These are phyloP conservation scores for Phytophthora crassamura DNA, from an alignment of 352 stramenopile species.

Conservation along the genomic window DNA sequence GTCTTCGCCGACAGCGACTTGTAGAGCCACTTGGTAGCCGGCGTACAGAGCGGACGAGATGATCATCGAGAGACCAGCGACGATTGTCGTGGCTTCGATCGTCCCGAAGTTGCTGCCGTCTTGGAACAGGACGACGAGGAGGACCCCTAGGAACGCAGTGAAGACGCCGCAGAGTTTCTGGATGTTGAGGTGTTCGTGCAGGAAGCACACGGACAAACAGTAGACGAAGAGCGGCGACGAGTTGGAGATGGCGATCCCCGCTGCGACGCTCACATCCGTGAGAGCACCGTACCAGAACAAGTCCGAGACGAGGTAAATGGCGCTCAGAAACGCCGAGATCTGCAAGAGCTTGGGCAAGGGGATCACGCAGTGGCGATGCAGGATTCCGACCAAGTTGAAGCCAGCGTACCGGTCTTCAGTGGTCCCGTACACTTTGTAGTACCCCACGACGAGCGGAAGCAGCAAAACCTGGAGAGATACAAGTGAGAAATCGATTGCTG, in stretches of 20 bases:
- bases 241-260: constrained; percentile 64
- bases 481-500: not conserved
- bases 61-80: constrained; percentile 53
- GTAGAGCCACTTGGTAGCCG: constrained; percentile 59
- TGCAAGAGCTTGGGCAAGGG: constrained; percentile 37
- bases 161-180: constrained; percentile 57
- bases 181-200: constrained; percentile 50
- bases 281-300: constrained; percentile 71
- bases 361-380: constrained; percentile 51
- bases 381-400: constrained; percentile 25
- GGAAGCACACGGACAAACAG: constrained; percentile 70
- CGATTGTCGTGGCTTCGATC: constrained; percentile 42
- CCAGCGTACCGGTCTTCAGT: constrained; percentile 28
- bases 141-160: constrained; percentile 53
- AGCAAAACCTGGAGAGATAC: constrained; percentile 36
- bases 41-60: constrained; percentile 58
- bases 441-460: constrained; percentile 45
- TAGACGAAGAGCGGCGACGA: constrained; percentile 70
- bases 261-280: constrained; percentile 52
- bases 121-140: constrained; percentile 59
- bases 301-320: constrained; percentile 54
- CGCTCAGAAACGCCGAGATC: constrained; percentile 48
- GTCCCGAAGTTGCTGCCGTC: constrained; percentile 42
- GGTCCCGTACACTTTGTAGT: constrained; percentile 41
- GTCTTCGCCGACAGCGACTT: constrained; percentile 43